A percentile compares a stretch with the other conserved stretches of the same genome.
Evolutionary conservation across 225 moss, liverwort and hornwort species (phyloP).

Genomic region (Physcomitrellopsis africana): DNA sequence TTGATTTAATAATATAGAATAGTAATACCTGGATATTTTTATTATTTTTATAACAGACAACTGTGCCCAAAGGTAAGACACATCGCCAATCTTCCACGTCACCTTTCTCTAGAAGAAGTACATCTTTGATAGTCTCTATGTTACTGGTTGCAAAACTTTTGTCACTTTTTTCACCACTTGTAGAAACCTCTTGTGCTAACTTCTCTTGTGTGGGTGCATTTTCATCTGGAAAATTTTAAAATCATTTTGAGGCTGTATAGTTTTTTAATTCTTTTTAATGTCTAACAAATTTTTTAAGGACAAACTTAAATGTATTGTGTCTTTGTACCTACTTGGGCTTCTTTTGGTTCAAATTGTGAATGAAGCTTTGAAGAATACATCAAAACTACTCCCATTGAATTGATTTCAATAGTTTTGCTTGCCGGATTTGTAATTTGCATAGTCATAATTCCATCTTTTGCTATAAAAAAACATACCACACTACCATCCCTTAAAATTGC

Average conservation of each 20-base stretch:
- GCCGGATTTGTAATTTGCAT: conserved; percentile 64
- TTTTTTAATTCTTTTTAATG: too few relatives aligned
- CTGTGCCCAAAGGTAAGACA: conserved; percentile 72
- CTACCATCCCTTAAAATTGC: conserved; percentile 77
- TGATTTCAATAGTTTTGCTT: conserved; percentile 73
- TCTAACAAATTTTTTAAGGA: too few relatives aligned
- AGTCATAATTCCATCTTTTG: conserved; percentile 58
- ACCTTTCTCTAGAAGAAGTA: conserved; percentile 47
- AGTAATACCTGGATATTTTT: conserved; percentile 54
- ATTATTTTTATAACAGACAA: conserved; percentile 68
- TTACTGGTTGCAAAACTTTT: conserved; percentile 34
- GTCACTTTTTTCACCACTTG: too few relatives aligned
- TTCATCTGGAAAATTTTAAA: too few relatives aligned
- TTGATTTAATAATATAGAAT: too few relatives aligned
- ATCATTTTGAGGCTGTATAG: too few relatives aligned
- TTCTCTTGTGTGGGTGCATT: too few relatives aligned
- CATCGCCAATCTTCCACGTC: conserved; percentile 66
- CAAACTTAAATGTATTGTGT: too few relatives aligned
- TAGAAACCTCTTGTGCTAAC: too few relatives aligned
- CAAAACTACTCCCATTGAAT: conserved; percentile 60
- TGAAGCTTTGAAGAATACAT: conserved; percentile 51
- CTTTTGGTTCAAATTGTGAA: conserved; percentile 4
- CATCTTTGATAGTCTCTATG: conserved; percentile 44
- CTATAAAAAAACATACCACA: conserved; percentile 67
- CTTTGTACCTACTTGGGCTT: not conserved